Conservation (phyloP, 1,139 yeast species). For the Saccharomyces hybrid region DNA sequence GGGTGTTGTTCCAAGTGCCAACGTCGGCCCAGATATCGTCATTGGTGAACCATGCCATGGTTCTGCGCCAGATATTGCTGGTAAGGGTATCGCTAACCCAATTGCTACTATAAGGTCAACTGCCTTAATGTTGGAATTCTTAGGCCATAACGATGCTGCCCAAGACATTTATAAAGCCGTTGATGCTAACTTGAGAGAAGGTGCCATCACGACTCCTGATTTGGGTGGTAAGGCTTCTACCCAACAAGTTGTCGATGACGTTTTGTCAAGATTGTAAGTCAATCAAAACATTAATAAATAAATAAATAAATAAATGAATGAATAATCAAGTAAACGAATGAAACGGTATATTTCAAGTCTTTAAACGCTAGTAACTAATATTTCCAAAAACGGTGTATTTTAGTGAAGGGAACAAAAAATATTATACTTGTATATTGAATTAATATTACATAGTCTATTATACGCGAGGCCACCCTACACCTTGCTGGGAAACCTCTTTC, state of each 20-base stretch:
- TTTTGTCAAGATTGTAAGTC: slow-evolving; percentile 31
- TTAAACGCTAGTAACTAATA: too few relatives aligned
- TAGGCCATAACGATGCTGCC: slow-evolving; percentile 87
- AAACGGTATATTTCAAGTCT: too few relatives aligned
- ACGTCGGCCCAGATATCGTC: slow-evolving; percentile 91
- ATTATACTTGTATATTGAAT: not conserved
- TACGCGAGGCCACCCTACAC: slow-evolving; percentile 4
- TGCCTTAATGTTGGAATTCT: slow-evolving; percentile 93
- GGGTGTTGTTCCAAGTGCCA: slow-evolving; percentile 97
- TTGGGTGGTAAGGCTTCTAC: slow-evolving; percentile 86
- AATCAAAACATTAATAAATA: too few relatives aligned
- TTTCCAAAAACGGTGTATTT: too few relatives aligned
- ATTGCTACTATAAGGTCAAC: slow-evolving; percentile 96
- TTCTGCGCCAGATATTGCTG: slow-evolving; percentile 33
- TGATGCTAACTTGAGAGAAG: slow-evolving; percentile 81
- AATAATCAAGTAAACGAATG: slow-evolving; percentile 18
- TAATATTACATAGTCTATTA: slow-evolving; percentile 1
- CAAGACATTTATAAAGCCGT: slow-evolving; percentile 90
- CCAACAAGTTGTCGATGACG: slow-evolving; percentile 77
- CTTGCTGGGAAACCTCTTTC: slow-evolving; percentile 18
- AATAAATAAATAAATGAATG: too few relatives aligned
- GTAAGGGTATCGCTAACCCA: slow-evolving; percentile 53
- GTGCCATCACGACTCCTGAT: slow-evolving; percentile 82
- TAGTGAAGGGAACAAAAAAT: not conserved
- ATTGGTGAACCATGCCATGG: slow-evolving; percentile 99